Conservation (phyloP, 352 stramenopile species). For the Phytophthora pini region DNA sequence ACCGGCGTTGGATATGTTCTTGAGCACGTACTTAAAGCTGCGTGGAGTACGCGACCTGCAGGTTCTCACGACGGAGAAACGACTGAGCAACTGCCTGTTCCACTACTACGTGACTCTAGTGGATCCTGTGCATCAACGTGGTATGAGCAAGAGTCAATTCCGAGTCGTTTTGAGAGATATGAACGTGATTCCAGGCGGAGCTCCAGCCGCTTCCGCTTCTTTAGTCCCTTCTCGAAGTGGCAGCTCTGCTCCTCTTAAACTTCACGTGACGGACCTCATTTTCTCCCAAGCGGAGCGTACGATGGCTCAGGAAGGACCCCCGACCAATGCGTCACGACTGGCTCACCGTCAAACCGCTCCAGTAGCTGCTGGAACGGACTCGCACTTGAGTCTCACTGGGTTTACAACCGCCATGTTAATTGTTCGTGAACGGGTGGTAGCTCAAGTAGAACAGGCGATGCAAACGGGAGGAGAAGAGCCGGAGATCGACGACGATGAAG, state of each 20-base stretch:
- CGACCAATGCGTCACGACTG: conserved; percentile 30
- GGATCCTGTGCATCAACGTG: conserved; percentile 51
- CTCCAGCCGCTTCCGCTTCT: conserved; percentile 14
- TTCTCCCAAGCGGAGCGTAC: conserved; percentile 58
- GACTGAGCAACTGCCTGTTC: conserved; percentile 71
- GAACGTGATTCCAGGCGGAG: conserved; percentile 42
- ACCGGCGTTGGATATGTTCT: conserved; percentile 61
- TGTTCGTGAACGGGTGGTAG: conserved; percentile 58
- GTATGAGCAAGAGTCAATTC: conserved; percentile 75
- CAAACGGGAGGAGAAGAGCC: conserved; percentile 26
- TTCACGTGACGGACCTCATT: conserved; percentile 70
- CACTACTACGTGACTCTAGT: conserved; percentile 70
- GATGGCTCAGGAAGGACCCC: conserved; percentile 40
- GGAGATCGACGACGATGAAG: conserved; percentile 69
- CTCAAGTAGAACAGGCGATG: conserved; percentile 47
- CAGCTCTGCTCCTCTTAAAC: conserved; percentile 44
- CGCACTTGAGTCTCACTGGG: conserved; percentile 43
- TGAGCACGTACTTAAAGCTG: conserved; percentile 59
- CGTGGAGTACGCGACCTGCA: conserved; percentile 56
- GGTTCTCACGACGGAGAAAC: conserved; percentile 61
- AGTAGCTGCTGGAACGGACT: conserved; percentile 15
- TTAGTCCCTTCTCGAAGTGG: conserved; percentile 20
- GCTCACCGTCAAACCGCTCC: conserved; percentile 38
- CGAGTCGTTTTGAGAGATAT: conserved; percentile 62
- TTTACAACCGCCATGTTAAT: conserved; percentile 69